Conservation (phyloP, 495 filamentous ascomycete genomes). For the Aspergillus haitiensis region DNA sequence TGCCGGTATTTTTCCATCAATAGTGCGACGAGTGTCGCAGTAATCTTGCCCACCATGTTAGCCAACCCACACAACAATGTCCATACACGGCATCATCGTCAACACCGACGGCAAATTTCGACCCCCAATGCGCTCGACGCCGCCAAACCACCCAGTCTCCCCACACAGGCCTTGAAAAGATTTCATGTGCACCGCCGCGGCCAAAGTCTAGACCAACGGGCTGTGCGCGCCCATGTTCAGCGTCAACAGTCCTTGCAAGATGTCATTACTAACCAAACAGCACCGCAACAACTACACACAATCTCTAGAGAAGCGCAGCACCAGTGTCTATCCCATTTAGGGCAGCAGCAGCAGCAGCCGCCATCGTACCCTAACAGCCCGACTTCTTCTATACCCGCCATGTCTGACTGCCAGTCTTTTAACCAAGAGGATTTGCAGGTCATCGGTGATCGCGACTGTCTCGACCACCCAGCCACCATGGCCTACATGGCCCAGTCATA, state of each 20-base stretch:
- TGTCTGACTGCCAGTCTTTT: slow-evolving; percentile 33
- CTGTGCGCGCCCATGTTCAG: slow-evolving; percentile 44
- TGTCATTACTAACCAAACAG: slow-evolving; percentile 66
- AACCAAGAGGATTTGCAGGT: slow-evolving; percentile 42
- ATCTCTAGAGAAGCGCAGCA: slow-evolving; percentile 72
- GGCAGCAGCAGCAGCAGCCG: slow-evolving; percentile 67
- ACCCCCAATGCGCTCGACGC: slow-evolving; percentile 75
- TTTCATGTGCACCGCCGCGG: slow-evolving; percentile 67
- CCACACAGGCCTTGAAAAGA: slow-evolving; percentile 53
- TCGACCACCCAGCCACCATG: slow-evolving; percentile 24
- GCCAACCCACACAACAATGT: slow-evolving; percentile 66
- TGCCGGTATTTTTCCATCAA: slow-evolving; percentile 13
- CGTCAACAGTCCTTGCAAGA: slow-evolving; percentile 47
- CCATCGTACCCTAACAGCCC: slow-evolving; percentile 33
- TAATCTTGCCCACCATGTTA: slow-evolving; percentile 62
- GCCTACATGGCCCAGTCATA: slow-evolving; percentile 24
- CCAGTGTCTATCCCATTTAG: slow-evolving; percentile 47
- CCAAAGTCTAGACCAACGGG: slow-evolving; percentile 72
- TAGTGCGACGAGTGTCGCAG: slow-evolving; percentile 19
- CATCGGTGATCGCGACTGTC: slow-evolving; percentile 23
- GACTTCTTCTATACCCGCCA: slow-evolving; percentile 24
- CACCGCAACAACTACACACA: slow-evolving; percentile 53
- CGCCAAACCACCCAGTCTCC: slow-evolving; percentile 61
- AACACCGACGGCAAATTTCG: slow-evolving; percentile 86
- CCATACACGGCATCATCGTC: slow-evolving; percentile 63